These are phyloP conservation scores for Leccinum pachyderme DNA, from an alignment of 1,284 basidiomycete species.

Conservation along the genomic window DNA sequence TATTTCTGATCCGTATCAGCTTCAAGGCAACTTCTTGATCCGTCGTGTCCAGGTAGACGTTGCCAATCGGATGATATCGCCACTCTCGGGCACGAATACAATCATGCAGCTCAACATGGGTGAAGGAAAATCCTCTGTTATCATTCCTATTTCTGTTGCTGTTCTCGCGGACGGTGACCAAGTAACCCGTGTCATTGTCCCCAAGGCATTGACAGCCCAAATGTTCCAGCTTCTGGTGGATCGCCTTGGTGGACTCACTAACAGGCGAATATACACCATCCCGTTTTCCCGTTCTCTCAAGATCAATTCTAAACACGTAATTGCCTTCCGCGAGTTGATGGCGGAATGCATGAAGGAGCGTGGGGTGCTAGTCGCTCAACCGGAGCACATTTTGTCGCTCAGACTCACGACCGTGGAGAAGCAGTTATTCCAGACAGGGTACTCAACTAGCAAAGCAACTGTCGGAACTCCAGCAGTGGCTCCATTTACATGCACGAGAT, in stretches of 20 bases:
- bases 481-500: constrained; percentile 25
- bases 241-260: constrained; percentile 42
- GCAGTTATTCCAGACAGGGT: constrained; percentile 8
- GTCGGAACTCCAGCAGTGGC: constrained; percentile 35
- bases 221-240: constrained; percentile 49
- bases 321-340: constrained; percentile 33
- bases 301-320: constrained; percentile 10
- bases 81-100: constrained; percentile 35
- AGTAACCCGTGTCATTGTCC: background rate
- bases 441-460: constrained; percentile 10
- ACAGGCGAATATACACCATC: constrained; percentile 45
- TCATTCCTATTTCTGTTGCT: background rate
- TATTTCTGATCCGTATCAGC: constrained; percentile 23
- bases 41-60: constrained; percentile 41
- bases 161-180: background rate
- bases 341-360: constrained; percentile 36
- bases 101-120: constrained; percentile 56
- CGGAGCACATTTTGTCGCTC: constrained; percentile 52
- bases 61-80: constrained; percentile 46
- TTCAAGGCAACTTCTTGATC: constrained; percentile 42
- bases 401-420: constrained; percentile 44
- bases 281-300: constrained; percentile 45
- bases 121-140: constrained; percentile 48
- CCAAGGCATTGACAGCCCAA: constrained; percentile 20
- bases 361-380: constrained; percentile 46